Evolutionary conservation across 1,284 basidiomycete genomes (phyloP), one percentile per base, ranked within the genome.

Genomic region (Irpex rosettiformis): DNA sequence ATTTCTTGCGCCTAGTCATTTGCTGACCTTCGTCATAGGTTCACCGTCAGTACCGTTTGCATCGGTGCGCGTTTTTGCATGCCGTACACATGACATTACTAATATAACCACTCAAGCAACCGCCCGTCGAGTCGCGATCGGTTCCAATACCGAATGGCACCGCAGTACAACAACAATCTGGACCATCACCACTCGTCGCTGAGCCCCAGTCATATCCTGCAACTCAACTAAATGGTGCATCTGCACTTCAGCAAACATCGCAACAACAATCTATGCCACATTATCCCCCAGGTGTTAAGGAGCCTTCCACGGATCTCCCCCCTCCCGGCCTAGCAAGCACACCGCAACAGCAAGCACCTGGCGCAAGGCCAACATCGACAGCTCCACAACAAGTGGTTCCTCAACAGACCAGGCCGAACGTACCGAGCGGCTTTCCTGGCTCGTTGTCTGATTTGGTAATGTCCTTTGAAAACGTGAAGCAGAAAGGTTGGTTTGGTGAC

Each of bases 381-480:
- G 60, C 70, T 64, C 63, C 68, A 33, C 69, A 66, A 30, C 74
- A 71, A 62, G 67, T 70, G 57, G 66, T 66, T 16, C 61, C 68
- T 49, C 70, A 56, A 37, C 33, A 37, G 62, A 68, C 56, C 18
- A 69, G 73, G 29, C 73, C 79, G 21, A 75, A 73, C 27, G 80
- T 81, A 16, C 13, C 48, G 18, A 51, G 48, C 27, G 48, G 48
- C 48, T 88, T 90, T 80, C 95, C 85, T 57, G 89, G 89, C 48
- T 92, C 91, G 48, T 72, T 99, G 67, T 93, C 94, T 16, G 96
- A 98, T 71, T 80, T 99, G 55, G 96, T 98, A 45, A 86, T 91
- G 30, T 96, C 93, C 52, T 99, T 98, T 70, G 96, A 98, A 76
- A 91, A 84, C 52, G 94, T 94, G 62, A 99, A 96, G 75, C 94